Evolutionary conservation across 352 stramenopile genomes (phyloP), one percentile per base, ranked within the genome.

Genomic region (Phytophthora idaei): DNA sequence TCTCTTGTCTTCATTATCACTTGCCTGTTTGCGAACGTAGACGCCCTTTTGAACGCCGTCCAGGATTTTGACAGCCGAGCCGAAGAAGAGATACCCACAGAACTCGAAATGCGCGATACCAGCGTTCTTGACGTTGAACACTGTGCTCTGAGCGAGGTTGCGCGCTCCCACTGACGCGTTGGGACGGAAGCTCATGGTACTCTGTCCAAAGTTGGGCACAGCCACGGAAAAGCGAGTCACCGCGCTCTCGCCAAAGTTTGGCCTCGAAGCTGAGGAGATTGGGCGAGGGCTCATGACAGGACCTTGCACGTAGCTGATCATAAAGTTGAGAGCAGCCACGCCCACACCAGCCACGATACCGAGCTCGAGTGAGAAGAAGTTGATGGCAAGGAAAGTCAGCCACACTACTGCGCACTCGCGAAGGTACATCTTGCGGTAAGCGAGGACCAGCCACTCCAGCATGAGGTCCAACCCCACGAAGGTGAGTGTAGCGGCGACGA

Each of bases 381-480:
- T 97, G 73, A 99, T 98, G 12, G 94, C 78, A 28, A 85, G 69
- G 83, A 99, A 99, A 32, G 96, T 98, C 4, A 83, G 48, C 61
- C 98, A 78, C 9, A 95, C 83, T 64, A 98, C 85, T 5, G 88
- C 58, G 69, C 98, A 99, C 75, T 99, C 96, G 25, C 86, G 80
- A 47, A 79, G 57, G 15, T 90, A 75, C 37, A 94, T 74, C 53
- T 92, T 92, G 73, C 83, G 80, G 57, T 85, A 89, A 9, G 90
- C 77, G 39, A 89, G 77, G 29, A 92, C 67, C 42, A 99, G 85
- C 97, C 97, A 99, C 73, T 99, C 97, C 49, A 94, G 72, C 89
- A 99, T 92, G 4, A 99, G 76, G 77, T 99, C 97, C 5, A 98
- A 83, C 17, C 92, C 96, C 67, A 99, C 98, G 67, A 99, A 98